Base-by-base conservation (phyloP, 306 rosid genomes). In the Ceratonia siliqua region DNA sequence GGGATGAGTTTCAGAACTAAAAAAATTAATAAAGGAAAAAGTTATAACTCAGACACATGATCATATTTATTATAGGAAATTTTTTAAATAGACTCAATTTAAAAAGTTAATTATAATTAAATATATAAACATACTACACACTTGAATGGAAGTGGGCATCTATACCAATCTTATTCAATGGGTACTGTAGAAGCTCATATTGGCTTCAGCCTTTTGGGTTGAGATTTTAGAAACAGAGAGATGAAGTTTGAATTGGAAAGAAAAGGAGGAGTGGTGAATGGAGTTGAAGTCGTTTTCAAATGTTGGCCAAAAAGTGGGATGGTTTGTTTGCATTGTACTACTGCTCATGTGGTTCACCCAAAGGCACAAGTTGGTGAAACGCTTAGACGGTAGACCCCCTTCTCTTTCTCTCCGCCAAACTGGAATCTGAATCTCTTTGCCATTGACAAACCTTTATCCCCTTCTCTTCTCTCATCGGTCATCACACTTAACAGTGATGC, bases 201-300 rank as follows among this genome's bases (percentile, higher is more conserved):
- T 48, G 71, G 65, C 80, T 73, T 72, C 38, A 25, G 61, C n/a
- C n/a, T n/a, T n/a, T n/a, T 17, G 65, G 36, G 43, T 72, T 3
- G 27, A 52, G 48, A 66, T 25, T 55, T 17, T 62, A 10, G 17
- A 63, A 15, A 72, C 61, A 72, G 11, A 7, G 2, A 38, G 8
- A 43, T n/a, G n/a, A 85, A 76, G 82, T 70, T 50, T 70, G 62
- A 71, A 46, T 43, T 20, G 61, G 56, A 83, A 79, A 81, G 74
- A 65, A 74, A 82, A 68, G 43, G 70, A 62, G 64, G 41, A 35
- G n/a, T 13, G 57, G 78, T 32, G 22, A 68, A 53, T 64, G 83
- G 78, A 78, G 68, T 45, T 61, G 20, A 80, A 27, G 62, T 72
- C 81, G 22, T 79, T 69, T 32, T 85, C 88, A 85, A 70, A 81